A percentile compares a stretch with the other conserved stretches of the same genome.
phyloP scores from a whole-genome alignment of 257 asterid species.

The Anisodus tanguticus region DNA sequence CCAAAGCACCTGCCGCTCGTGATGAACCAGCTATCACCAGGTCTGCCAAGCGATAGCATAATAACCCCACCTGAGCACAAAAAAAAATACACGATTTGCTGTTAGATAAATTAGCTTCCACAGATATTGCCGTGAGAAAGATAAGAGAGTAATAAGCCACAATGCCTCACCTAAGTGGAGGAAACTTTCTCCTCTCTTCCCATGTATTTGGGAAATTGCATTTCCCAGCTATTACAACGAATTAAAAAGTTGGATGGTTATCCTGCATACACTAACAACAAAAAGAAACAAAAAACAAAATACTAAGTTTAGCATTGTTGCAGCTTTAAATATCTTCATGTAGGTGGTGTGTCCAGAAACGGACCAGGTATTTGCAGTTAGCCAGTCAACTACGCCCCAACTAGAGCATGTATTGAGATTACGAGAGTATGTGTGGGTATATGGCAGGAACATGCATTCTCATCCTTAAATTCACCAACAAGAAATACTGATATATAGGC shows the following conservation, averaged over 20 bases:
- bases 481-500: neutral
- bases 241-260: neutral
- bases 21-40: slow-evolving; percentile 14
- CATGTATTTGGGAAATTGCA: neutral
- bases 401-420: neutral
- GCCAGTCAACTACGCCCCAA: neutral
- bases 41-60: slow-evolving; percentile 14
- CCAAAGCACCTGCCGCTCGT: slow-evolving; percentile 9
- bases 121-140: slow-evolving; percentile 15
- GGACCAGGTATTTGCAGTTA: neutral
- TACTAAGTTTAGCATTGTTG: neutral
- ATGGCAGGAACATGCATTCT: neutral
- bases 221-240: slow-evolving; percentile 20
- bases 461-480: neutral
- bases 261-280: slow-evolving; percentile 25
- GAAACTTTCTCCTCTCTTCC: slow-evolving; percentile 18
- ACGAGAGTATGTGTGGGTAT: neutral
- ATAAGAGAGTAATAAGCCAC: neutral
- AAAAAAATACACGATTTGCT: neutral
- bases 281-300: slow-evolving; percentile 15
- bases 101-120: neutral
- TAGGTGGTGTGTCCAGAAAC: neutral
- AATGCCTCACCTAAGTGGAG: slow-evolving; percentile 13
- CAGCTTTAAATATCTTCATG: slow-evolving; percentile 20
- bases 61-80: slow-evolving; percentile 18